Conservation (phyloP, 2,329 filamentous ascomycete genomes). For the Lasiodiplodia gonubiensis region DNA sequence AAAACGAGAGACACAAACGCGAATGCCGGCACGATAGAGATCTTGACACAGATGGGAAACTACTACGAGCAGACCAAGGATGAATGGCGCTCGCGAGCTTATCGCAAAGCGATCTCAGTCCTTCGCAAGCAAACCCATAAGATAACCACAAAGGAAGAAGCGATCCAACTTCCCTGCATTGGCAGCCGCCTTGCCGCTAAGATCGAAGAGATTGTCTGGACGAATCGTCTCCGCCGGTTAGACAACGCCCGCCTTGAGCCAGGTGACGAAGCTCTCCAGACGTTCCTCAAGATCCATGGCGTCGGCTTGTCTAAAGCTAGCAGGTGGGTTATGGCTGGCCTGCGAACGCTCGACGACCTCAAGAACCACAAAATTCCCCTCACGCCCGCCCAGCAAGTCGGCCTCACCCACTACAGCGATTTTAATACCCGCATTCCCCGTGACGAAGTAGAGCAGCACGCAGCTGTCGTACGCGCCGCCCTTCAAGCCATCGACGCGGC, state of each 20-base stretch:
- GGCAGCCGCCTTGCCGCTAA: conserved; percentile 78
- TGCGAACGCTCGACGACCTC: conserved; percentile 76
- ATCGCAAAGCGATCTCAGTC: conserved; percentile 76
- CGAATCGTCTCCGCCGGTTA: conserved; percentile 72
- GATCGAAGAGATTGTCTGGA: conserved; percentile 86
- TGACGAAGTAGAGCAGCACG: conserved; percentile 73
- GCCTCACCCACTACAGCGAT: conserved; percentile 80
- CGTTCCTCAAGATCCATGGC: conserved; percentile 80
- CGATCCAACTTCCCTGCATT: conserved; percentile 69
- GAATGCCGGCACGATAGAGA: conserved; percentile 75
- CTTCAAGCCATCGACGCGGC: conserved; percentile 65
- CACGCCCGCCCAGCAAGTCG: conserved; percentile 72
- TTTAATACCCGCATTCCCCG: conserved; percentile 80
- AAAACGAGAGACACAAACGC: conserved; percentile 61
- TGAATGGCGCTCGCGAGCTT: conserved; percentile 75
- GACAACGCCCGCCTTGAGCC: conserved; percentile 73
- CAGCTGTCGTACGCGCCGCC: conserved; percentile 64
- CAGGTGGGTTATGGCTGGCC: conserved; percentile 77
- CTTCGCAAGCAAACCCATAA: conserved; percentile 69
- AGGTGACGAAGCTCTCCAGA: conserved; percentile 66
- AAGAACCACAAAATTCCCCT: conserved; percentile 63
- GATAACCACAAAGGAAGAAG: conserved; percentile 73
- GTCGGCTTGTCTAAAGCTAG: conserved; percentile 73
- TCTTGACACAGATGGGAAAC: conserved; percentile 78
- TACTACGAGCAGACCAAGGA: conserved; percentile 80